Base-by-base conservation (phyloP, 2,329 filamentous ascomycete species). In the Colletotrichum viniferum region DNA sequence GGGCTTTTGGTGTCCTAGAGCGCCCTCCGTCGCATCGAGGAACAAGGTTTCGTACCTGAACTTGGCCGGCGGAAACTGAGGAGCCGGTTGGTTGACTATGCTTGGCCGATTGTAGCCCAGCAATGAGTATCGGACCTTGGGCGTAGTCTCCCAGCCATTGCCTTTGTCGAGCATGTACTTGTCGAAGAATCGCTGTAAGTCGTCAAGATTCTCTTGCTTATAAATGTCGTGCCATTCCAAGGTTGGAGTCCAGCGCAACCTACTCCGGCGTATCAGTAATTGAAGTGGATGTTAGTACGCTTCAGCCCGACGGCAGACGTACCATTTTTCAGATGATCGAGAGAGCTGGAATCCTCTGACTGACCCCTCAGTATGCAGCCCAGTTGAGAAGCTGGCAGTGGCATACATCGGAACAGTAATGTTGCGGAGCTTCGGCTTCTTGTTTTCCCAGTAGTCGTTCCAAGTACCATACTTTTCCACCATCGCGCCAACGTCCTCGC, bases 381-480 rank as follows among this genome's bases (percentile, higher is more conserved):
- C 56, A 3, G 26, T 55, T 5, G 63, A 48, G n/a, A 30, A 80
- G 7, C 77, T 77, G 2, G 68, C 78, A 1, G 76, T 74, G 5
- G 79, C 76, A 62, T 79, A 80, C 7, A 72, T 75, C 7, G 79
- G 78, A 6, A 78, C 48, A 13, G 78, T 74, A 21, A 75, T 74
- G 14, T 55, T 69, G 75, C 78, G 74, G 26, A 77, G 77, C 10
- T 74, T 73, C 8, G 77, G 60, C 60, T 78, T 80, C 24, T 79
- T 75, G 26, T 79, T 76, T 78, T 78, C 78, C 73, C 78, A 80
- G 4, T 18, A 58, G 32, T 78, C 78, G 2, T 76, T 69, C 12
- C 77, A 77, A 30, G 74, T 70, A 4, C 56, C 26, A 32, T 60
- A 60, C 77, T 80, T 77, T 18, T 77, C 62, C 6, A 65, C 65